phyloP scores from a whole-genome alignment of 768 basidiomycete genomes.

The Mycena vulgaris region DNA sequence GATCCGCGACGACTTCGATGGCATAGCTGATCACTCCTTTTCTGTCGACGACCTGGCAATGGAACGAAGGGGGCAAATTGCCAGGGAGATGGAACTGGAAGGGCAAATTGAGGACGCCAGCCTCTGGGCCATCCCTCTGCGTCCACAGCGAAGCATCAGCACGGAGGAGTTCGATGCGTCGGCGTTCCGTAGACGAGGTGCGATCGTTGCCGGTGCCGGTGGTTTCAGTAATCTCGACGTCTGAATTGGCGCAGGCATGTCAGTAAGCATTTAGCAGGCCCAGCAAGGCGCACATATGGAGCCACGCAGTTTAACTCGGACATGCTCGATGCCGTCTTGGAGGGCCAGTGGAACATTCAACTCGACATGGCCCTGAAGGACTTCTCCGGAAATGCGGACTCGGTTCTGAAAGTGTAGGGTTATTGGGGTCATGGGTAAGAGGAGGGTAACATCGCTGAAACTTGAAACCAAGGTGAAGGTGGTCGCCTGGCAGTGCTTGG shows the following conservation, averaged over 20 bases:
- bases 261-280: not conserved
- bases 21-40: slow-evolving; percentile 26
- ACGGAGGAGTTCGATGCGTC: slow-evolving; percentile 11
- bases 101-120: slow-evolving; percentile 16
- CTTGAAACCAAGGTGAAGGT: no score
- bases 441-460: not conserved
- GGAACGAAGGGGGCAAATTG: slow-evolving; percentile 27
- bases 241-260: not conserved
- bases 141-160: slow-evolving; percentile 19
- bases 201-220: not conserved
- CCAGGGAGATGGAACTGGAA: slow-evolving; percentile 22
- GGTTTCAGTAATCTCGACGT: slow-evolving; percentile 27
- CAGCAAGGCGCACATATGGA: slow-evolving; percentile 16
- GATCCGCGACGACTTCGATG: slow-evolving; percentile 23
- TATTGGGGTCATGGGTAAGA: slow-evolving; percentile 7
- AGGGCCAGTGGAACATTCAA: slow-evolving; percentile 17
- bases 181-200: slow-evolving; percentile 7
- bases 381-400: slow-evolving; percentile 15
- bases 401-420: slow-evolving; percentile 7
- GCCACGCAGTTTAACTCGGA: slow-evolving; percentile 22
- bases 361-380: slow-evolving; percentile 23
- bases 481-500: no score
- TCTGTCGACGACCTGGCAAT: slow-evolving; percentile 1
- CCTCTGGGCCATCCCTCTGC: not conserved
- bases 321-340: slow-evolving; percentile 14